These are phyloP conservation scores for Chenopodium album DNA, from an alignment of 148 eudicot species.

Conservation along the genomic window DNA sequence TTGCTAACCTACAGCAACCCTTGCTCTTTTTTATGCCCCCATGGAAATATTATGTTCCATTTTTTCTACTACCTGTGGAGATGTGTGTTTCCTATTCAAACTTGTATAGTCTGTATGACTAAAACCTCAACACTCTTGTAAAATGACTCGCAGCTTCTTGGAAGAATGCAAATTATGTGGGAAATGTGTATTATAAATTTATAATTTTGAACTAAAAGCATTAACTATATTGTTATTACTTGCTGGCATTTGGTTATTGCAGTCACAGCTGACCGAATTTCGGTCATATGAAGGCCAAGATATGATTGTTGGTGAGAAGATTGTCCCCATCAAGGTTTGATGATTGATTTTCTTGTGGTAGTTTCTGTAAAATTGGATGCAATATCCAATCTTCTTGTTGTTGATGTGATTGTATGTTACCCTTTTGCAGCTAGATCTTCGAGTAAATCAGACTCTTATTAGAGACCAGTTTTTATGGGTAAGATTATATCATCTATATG, in stretches of 20 bases:
- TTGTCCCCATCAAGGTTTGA: conserved; percentile 90
- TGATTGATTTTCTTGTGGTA: conserved; percentile 33
- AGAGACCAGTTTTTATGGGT: conserved; percentile 98
- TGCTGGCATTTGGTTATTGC: conserved; percentile 28
- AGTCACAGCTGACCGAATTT: conserved; percentile 81
- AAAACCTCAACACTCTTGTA: background rate
- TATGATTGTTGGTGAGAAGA: conserved; percentile 85
- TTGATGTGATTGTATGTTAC: conserved; percentile 1
- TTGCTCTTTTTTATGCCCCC: too few relatives aligned
- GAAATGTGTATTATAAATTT: background rate
- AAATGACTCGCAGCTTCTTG: background rate
- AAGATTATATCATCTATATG: conserved; percentile 26
- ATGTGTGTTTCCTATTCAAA: background rate
- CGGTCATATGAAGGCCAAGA: conserved; percentile 93
- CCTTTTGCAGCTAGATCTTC: conserved; percentile 77
- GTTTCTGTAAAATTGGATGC: background rate
- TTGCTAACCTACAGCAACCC: too few relatives aligned
- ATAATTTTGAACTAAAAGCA: background rate
- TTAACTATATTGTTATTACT: conserved; percentile 12
- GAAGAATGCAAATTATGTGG: background rate
- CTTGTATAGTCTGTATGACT: background rate
- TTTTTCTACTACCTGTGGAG: background rate
- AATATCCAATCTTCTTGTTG: background rate
- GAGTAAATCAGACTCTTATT: conserved; percentile 86
- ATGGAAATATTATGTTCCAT: too few relatives aligned